These are phyloP conservation scores for Penicillium psychrosexuale DNA, from an alignment of 2,329 filamentous ascomycete genomes.

Conservation along the genomic window DNA sequence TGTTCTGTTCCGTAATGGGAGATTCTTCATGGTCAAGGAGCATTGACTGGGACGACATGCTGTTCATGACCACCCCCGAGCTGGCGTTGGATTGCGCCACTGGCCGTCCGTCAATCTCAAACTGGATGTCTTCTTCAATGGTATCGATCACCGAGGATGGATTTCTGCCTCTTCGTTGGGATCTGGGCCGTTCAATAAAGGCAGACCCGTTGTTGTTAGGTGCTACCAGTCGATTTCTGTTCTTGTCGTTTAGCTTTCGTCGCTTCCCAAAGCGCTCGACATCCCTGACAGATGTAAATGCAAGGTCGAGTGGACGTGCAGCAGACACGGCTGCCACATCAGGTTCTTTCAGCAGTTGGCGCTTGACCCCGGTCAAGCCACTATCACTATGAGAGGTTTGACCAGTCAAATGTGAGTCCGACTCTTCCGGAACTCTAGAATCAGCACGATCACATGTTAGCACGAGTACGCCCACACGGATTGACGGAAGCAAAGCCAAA, in stretches of 20 bases:
- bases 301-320: conserved; percentile 34
- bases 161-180: neutral
- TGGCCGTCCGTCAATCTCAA: conserved; percentile 24
- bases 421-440: neutral
- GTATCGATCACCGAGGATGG: conserved; percentile 3
- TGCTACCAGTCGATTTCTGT: conserved; percentile 26
- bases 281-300: conserved; percentile 30
- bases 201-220: neutral
- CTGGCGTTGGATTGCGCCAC: conserved; percentile 4
- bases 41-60: conserved; percentile 35
- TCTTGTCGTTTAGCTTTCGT: conserved; percentile 32
- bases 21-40: conserved; percentile 29
- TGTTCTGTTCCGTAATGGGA: neutral
- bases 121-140: conserved; percentile 20
- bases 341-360: conserved; percentile 31
- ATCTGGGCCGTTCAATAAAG: conserved; percentile 1
- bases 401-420: neutral
- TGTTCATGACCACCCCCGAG: conserved; percentile 2
- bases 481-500: neutral
- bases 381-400: neutral
- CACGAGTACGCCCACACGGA: neutral
- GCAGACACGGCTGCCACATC: conserved; percentile 41
- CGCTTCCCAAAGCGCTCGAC: conserved; percentile 36
- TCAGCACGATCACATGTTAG: conserved; percentile 4
- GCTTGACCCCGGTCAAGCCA: conserved; percentile 30